Base-by-base conservation (phyloP, 495 filamentous ascomycete species). In the Geoglossum glabrum region DNA sequence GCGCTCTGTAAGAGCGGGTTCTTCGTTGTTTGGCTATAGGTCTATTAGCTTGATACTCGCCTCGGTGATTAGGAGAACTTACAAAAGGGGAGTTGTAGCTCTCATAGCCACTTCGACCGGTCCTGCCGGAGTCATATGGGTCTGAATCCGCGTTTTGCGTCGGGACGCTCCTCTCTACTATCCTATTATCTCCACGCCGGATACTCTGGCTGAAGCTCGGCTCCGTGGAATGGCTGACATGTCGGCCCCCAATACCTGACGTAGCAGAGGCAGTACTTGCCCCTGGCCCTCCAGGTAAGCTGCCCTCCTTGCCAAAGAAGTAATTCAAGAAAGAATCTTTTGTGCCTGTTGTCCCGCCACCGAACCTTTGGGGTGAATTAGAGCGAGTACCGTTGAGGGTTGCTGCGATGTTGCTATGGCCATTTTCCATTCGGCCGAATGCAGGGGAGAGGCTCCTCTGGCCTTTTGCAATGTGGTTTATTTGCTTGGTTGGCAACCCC, bases 321-420 rank as follows among this genome's bases (percentile, higher is more conserved):
- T 97, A 98, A 68, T 90, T 96, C 56, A 98, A 69, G 72, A 98
- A 98, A 0, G 88, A 90, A 71, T 97, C 93, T 43, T 82, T 80
- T 6, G 57, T 73, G 21, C 72, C 68, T 43, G 74, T 75, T 30
- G 69, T 66, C 45, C 76, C 72, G 51, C 63, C 67, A 28, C 75
- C 76, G 60, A 82, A 82, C 57, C 74, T 73, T 9, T 78, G 72
- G 27, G 85, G 83, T 25, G 85, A 83, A 54, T 71, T 69, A 21
- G 81, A 73, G 40, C 85, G 77, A 25, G 63, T 64, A 11, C 85
- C 83, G 64, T 90, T 92, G 62, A 90, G 66, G 8, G 79, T 74
- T 23, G 80, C 75, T 55, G 78, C 68, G 57, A 89, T 77, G 51
- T 63, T 65, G 58, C 62, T 65, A 46, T 70, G 65, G 38, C 83